Evolutionary conservation across 345 rosid genomes (phyloP), one percentile per base, ranked within the genome.

Genomic region (Salix koriyanagi): DNA sequence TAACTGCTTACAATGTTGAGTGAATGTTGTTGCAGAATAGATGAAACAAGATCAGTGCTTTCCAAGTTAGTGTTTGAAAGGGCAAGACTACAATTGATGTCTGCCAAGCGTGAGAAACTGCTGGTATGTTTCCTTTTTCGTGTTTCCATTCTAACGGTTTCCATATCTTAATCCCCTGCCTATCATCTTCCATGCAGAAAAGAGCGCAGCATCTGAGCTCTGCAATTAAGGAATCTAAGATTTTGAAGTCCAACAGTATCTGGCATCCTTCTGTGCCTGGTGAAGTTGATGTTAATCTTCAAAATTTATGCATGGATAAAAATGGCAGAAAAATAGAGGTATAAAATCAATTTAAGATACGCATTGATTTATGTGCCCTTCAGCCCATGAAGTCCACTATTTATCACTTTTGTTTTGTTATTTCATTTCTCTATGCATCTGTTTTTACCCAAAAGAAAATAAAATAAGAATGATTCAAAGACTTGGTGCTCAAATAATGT

Each of bases 61-160:
- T 83, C 73, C 79, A 87, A 90, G 83, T 73, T 91, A 71, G 84
- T 86, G 32, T 84, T 84, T 89, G 92, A 84, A 82, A 94, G 88
- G 87, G 93, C 88, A 75, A 89, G 81, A 79, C 77, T 87, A 85
- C 91, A 85, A 82, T 80, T 96, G 83, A 78, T 85, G 80, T 77
- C 75, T 78, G 75, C 82, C 67, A 88, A 84, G 86, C 91, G 48
- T 61, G 88, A 89, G 65, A 88, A 80, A 73, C 32, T 92, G 83
- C 85, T 81, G 97, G 99, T 95, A 84, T 70, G 79, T 71, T 80
- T 69, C 61, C 70, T 74, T 66, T 41, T 58, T 25, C 36, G 8
- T 26, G 56, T 58, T 26, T 65, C 69, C 71, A 14, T 76, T 67
- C 69, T 67, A 25, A 44, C 39, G 30, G 41, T 78, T 34, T 42